Conservation (phyloP, 2,329 filamentous ascomycete genomes). For the Phyllosticta citrichinensis region DNA sequence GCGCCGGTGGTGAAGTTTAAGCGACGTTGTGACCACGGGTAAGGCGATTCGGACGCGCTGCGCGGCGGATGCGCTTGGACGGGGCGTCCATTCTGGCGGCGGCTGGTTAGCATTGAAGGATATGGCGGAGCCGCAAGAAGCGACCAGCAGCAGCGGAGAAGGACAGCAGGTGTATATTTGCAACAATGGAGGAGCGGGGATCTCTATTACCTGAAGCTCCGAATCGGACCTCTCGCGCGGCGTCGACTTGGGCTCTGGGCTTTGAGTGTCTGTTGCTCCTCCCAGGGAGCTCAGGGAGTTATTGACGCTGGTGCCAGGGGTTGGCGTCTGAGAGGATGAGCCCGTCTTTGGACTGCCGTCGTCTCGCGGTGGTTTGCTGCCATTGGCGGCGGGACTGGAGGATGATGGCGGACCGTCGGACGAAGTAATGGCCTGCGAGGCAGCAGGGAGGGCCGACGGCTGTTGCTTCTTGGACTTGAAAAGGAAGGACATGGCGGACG, state of each 20-base stretch:
- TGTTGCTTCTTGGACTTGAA: constrained; percentile 38
- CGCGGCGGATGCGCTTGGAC: constrained; percentile 24
- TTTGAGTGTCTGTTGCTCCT: constrained; percentile 47
- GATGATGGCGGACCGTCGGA: constrained; percentile 37
- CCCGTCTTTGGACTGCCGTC: background rate
- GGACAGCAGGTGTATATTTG: background rate
- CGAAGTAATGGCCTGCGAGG: constrained; percentile 46
- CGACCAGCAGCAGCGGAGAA: background rate
- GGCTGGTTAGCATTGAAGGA: constrained; percentile 7
- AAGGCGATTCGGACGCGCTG: constrained; percentile 62
- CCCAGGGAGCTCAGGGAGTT: constrained; percentile 56
- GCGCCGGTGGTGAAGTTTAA: constrained; percentile 76
- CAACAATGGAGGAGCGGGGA: background rate
- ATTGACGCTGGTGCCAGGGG: constrained; percentile 63
- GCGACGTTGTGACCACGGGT: constrained; percentile 89
- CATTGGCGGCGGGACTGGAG: constrained; percentile 34
- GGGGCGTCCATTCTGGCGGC: constrained; percentile 7
- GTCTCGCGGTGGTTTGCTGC: constrained; percentile 18
- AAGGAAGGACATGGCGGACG: constrained; percentile 39
- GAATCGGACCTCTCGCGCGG: constrained; percentile 47
- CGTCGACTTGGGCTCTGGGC: constrained; percentile 52
- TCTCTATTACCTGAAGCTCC: constrained; percentile 42
- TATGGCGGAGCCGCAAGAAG: constrained; percentile 13
- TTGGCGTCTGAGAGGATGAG: constrained; percentile 45
- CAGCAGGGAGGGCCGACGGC: constrained; percentile 39